phyloP scores from a whole-genome alignment of 2,329 filamentous ascomycete species.

The Paracoccidioides lutzii region DNA sequence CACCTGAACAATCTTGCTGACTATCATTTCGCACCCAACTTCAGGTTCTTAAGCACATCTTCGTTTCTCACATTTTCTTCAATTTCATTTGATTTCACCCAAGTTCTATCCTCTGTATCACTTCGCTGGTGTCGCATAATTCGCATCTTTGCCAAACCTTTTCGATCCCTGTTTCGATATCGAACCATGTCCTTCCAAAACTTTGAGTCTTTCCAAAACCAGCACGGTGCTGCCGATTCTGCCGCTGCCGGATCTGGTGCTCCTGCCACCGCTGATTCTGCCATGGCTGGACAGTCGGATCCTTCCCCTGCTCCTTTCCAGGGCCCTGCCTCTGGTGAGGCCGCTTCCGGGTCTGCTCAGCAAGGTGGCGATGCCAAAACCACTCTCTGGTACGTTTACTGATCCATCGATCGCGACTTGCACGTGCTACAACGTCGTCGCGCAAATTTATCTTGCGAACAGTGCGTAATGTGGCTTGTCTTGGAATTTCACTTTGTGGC shows the following conservation, averaged over 20 bases:
- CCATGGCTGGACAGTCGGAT: constrained; percentile 46
- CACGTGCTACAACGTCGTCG: background rate
- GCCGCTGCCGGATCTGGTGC: constrained; percentile 36
- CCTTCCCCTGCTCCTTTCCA: constrained; percentile 40
- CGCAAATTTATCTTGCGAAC: background rate
- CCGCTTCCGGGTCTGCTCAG: constrained; percentile 33
- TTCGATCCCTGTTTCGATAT: constrained; percentile 13
- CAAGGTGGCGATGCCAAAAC: constrained; percentile 43
- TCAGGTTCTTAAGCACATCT: constrained; percentile 1
- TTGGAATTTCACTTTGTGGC: constrained; percentile 2
- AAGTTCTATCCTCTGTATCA: background rate
- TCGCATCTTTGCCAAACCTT: constrained; percentile 7
- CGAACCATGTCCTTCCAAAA: constrained; percentile 53
- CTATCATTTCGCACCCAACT: background rate
- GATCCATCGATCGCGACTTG: background rate
- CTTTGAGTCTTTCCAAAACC: constrained; percentile 51
- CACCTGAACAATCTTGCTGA: background rate
- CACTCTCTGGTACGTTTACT: constrained; percentile 39
- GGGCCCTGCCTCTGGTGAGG: constrained; percentile 34
- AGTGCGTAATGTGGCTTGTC: too few species aligned
- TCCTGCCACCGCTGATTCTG: constrained; percentile 38
- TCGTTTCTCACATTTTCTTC: constrained; percentile 2
- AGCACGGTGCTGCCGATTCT: constrained; percentile 43
- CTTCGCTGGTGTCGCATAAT: constrained; percentile 1
- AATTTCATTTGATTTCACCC: background rate